Conservation (phyloP, 768 basidiomycete species). For the Cytidiella melzeri region DNA sequence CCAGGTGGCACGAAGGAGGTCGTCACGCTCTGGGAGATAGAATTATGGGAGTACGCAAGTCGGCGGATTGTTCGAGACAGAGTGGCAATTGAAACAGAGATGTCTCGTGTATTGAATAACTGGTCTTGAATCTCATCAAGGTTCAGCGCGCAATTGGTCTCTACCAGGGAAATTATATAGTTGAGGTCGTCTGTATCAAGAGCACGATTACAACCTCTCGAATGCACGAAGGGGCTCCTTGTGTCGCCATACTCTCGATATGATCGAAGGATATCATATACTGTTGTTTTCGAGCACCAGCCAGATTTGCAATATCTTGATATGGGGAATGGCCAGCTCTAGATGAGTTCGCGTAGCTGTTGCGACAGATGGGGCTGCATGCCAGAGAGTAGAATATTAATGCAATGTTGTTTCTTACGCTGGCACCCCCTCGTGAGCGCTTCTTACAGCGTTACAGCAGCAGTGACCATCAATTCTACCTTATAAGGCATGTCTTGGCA, state of each 20-base stretch:
- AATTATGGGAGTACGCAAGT: slow-evolving; percentile 22
- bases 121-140: slow-evolving; percentile 28
- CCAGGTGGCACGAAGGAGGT: slow-evolving; percentile 21
- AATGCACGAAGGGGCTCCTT: neutral
- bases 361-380: too few species aligned
- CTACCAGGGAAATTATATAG: slow-evolving; percentile 19
- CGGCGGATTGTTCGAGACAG: slow-evolving; percentile 19
- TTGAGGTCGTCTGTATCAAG: slow-evolving; percentile 18
- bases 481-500: too few species aligned
- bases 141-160: slow-evolving; percentile 23
- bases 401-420: too few species aligned
- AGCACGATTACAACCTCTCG: slow-evolving; percentile 10
- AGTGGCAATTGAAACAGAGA: slow-evolving; percentile 27
- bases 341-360: too few species aligned
- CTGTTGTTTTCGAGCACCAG: neutral
- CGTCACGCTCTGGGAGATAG: slow-evolving; percentile 26
- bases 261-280: too few species aligned
- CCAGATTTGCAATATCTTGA: neutral
- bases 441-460: too few species aligned
- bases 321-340: too few species aligned
- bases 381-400: too few species aligned
- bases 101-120: slow-evolving; percentile 15
- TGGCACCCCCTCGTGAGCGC: too few species aligned
- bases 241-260: too few species aligned
- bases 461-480: too few species aligned